These are phyloP conservation scores for Aspergillus ochraceus DNA, from an alignment of 2,329 filamentous ascomycete species.

Conservation along the genomic window DNA sequence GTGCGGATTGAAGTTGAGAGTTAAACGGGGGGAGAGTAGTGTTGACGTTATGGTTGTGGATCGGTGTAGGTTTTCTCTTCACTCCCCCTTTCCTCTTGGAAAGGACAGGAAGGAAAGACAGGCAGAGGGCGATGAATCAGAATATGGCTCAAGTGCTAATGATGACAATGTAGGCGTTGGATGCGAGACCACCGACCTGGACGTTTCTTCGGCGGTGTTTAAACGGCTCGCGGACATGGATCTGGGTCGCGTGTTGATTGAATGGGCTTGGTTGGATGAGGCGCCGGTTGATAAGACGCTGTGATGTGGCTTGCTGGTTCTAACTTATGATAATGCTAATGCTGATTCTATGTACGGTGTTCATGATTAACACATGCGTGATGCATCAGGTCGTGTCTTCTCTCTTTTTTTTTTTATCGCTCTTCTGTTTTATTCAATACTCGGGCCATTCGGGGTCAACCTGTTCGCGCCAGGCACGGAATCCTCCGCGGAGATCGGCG, in stretches of 20 bases:
- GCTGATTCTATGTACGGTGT: slow-evolving; percentile 2
- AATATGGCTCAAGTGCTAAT: slow-evolving; percentile 11
- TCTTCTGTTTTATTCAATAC: slow-evolving; percentile 26
- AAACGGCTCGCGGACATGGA: slow-evolving; percentile 47
- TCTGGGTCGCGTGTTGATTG: slow-evolving; percentile 49
- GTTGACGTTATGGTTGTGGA: slow-evolving; percentile 68
- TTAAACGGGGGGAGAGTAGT: slow-evolving; percentile 55
- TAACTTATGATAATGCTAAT: background rate
- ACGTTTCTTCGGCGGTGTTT: slow-evolving; percentile 52
- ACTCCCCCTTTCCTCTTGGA: background rate
- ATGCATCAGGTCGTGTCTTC: background rate
- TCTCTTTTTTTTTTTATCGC: background rate
- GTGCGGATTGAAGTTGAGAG: slow-evolving; percentile 67
- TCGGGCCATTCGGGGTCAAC: slow-evolving; percentile 44
- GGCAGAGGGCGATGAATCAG: background rate
- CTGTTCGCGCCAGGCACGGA: slow-evolving; percentile 44
- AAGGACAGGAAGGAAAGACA: background rate
- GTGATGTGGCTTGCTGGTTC: slow-evolving; percentile 3
- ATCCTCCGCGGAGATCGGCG: slow-evolving; percentile 44
- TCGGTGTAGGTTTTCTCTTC: slow-evolving; percentile 50
- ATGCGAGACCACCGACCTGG: slow-evolving; percentile 50
- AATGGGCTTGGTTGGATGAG: slow-evolving; percentile 53
- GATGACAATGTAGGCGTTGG: slow-evolving; percentile 39
- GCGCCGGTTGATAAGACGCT: slow-evolving; percentile 25
- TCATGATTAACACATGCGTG: background rate